These are phyloP conservation scores for Beauveria bassiana DNA, from an alignment of 2,329 filamentous ascomycete species.

Conservation along the genomic window DNA sequence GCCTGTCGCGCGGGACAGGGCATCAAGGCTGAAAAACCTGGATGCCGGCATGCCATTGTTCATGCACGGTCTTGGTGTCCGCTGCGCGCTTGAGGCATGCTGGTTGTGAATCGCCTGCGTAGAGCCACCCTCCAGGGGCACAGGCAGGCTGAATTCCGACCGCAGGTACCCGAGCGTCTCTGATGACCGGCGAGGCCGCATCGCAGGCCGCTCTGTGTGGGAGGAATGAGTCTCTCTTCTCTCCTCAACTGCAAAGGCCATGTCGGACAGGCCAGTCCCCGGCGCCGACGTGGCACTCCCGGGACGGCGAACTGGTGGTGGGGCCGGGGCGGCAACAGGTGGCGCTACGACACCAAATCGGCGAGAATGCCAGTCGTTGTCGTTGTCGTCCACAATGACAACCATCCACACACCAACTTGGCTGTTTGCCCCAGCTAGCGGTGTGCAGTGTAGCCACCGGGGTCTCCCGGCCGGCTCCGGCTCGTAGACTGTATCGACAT, in stretches of 20 bases:
- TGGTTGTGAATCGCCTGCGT: constrained; percentile 14
- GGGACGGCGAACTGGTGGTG: neutral
- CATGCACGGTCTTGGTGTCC: neutral
- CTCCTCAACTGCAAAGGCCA: neutral
- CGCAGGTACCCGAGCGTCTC: constrained; percentile 14
- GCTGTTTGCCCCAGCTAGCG: constrained; percentile 57
- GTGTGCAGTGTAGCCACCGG: constrained; percentile 71
- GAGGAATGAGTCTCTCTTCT: neutral
- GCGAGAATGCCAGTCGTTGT: constrained; percentile 26
- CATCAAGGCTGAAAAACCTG: constrained; percentile 13
- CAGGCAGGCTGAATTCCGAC: neutral
- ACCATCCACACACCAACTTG: constrained; percentile 73
- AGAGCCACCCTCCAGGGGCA: neutral
- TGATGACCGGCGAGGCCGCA: constrained; percentile 14
- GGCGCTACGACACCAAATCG: neutral
- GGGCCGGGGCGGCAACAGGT: neutral
- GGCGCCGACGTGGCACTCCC: neutral
- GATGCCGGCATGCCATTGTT: constrained; percentile 8
- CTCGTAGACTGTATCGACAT: constrained; percentile 8
- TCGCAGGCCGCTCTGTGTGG: neutral
- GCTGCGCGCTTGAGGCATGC: constrained; percentile 8
- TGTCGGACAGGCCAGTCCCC: neutral
- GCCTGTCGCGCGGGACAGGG: constrained; percentile 12
- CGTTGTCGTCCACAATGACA: constrained; percentile 60
- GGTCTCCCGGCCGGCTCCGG: constrained; percentile 44